Percentiles rank a stretch among this genome's conserved stretches.
phyloP scores from a whole-genome alignment of 2,329 filamentous ascomycete species.

The Colletotrichum sp. region DNA sequence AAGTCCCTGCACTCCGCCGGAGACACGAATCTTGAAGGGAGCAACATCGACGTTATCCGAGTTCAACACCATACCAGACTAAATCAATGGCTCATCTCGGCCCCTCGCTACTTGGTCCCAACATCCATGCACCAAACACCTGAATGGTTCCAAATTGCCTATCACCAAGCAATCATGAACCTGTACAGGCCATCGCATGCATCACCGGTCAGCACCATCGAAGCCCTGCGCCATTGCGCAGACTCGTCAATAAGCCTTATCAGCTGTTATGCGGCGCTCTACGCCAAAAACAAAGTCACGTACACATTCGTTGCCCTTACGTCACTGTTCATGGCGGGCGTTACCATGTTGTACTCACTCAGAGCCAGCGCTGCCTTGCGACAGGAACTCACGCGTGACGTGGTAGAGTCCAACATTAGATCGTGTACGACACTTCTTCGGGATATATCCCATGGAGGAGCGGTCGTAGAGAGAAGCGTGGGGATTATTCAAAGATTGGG shows the following conservation, averaged over 20 bases:
- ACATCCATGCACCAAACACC: slow-evolving; percentile 27
- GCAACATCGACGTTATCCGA: not conserved
- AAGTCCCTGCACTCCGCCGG: slow-evolving; percentile 20
- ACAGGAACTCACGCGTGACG: not conserved
- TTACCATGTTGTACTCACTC: slow-evolving; percentile 31
- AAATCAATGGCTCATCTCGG: slow-evolving; percentile 27
- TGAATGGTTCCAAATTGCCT: slow-evolving; percentile 32
- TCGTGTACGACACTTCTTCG: not conserved
- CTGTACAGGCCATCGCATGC: slow-evolving; percentile 28
- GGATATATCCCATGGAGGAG: not conserved
- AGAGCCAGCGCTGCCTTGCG: slow-evolving; percentile 23
- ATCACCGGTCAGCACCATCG: slow-evolving; percentile 5
- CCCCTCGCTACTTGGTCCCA: slow-evolving; percentile 26
- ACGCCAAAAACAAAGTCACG: slow-evolving; percentile 30
- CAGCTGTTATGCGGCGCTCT: slow-evolving; percentile 23
- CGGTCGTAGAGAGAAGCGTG: not conserved
- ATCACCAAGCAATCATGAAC: slow-evolving; percentile 27
- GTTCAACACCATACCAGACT: slow-evolving; percentile 5
- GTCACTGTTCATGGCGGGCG: slow-evolving; percentile 30
- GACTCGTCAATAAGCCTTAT: slow-evolving; percentile 23
- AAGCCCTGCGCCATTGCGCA: slow-evolving; percentile 15
- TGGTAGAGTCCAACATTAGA: slow-evolving; percentile 1
- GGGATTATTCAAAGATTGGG: not conserved
- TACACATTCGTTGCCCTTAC: slow-evolving; percentile 31
- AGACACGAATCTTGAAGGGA: not conserved